phyloP scores from a whole-genome alignment of 306 rosid genomes.

The Glycine tomentella region DNA sequence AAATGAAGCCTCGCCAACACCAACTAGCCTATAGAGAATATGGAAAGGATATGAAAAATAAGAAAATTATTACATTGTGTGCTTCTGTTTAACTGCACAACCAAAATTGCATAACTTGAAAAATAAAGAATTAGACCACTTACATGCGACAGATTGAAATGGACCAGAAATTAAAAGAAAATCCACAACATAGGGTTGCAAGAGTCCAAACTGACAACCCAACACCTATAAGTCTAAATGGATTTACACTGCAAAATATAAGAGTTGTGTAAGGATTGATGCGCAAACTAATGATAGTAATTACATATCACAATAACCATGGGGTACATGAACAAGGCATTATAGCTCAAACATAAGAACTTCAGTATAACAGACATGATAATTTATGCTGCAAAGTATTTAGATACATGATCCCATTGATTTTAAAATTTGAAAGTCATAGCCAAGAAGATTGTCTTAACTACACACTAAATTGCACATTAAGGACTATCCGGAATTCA shows the following conservation, averaged over 20 bases:
- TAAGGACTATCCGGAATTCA: too few species aligned
- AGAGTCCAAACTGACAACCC: constrained; percentile 89
- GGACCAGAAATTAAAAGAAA: constrained; percentile 82
- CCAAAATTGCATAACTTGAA: constrained; percentile 6
- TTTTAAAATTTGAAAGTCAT: constrained; percentile 11
- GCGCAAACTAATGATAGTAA: constrained; percentile 6
- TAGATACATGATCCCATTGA: background rate
- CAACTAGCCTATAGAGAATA: constrained; percentile 71
- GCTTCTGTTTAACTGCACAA: constrained; percentile 28
- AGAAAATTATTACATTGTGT: constrained; percentile 18
- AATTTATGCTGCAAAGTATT: background rate
- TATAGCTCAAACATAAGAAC: background rate
- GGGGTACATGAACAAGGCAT: background rate
- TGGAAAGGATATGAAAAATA: constrained; percentile 8
- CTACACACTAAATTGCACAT: constrained; percentile 4
- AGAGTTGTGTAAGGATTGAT: constrained; percentile 13
- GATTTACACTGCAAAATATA: constrained; percentile 72
- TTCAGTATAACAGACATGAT: background rate
- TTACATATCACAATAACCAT: constrained; percentile 15
- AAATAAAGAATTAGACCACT: constrained; percentile 47
- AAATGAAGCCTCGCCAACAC: constrained; percentile 95
- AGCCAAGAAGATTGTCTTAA: constrained; percentile 8
- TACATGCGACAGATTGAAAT: constrained; percentile 83
- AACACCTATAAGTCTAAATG: constrained; percentile 87
- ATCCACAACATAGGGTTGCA: constrained; percentile 68